These are phyloP conservation scores for Auriscalpium microsporum DNA, from an alignment of 768 basidiomycete genomes.

Conservation along the genomic window DNA sequence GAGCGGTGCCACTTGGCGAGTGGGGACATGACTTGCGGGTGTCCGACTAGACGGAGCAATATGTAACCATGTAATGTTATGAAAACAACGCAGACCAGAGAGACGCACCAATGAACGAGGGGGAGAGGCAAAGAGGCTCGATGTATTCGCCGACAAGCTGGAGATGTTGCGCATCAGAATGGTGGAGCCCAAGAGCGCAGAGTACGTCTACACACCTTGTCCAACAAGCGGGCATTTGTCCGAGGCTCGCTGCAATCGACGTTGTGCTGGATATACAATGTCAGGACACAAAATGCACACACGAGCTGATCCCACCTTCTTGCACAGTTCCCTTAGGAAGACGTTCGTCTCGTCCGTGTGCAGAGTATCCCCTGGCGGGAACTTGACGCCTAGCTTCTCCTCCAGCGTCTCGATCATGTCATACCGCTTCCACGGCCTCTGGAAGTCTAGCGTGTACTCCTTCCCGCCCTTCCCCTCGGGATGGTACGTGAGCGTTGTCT, in stretches of 20 bases:
- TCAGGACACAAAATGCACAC: neutral
- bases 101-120: slow-evolving; percentile 80
- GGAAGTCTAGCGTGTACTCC: slow-evolving; percentile 76
- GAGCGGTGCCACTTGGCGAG: slow-evolving; percentile 98
- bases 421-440: slow-evolving; percentile 94
- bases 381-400: slow-evolving; percentile 84
- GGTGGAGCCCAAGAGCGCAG: neutral
- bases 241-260: slow-evolving; percentile 95
- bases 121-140: slow-evolving; percentile 93
- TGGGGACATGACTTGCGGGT: slow-evolving; percentile 99
- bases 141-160: slow-evolving; percentile 97
- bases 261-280: slow-evolving; percentile 53
- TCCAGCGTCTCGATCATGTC: slow-evolving; percentile 98
- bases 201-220: slow-evolving; percentile 53
- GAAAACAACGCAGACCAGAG: neutral
- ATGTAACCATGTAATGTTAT: neutral
- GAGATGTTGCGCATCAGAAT: neutral
- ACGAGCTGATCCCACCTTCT: slow-evolving; percentile 48
- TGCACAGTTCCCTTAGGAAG: slow-evolving; percentile 77
- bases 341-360: slow-evolving; percentile 83
- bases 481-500: slow-evolving; percentile 75
- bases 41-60: slow-evolving; percentile 54
- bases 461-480: slow-evolving; percentile 88
- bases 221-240: slow-evolving; percentile 89
- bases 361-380: slow-evolving; percentile 87